phyloP scores from a whole-genome alignment of 1,284 basidiomycete species.

The Austroboletus rostrupii region DNA sequence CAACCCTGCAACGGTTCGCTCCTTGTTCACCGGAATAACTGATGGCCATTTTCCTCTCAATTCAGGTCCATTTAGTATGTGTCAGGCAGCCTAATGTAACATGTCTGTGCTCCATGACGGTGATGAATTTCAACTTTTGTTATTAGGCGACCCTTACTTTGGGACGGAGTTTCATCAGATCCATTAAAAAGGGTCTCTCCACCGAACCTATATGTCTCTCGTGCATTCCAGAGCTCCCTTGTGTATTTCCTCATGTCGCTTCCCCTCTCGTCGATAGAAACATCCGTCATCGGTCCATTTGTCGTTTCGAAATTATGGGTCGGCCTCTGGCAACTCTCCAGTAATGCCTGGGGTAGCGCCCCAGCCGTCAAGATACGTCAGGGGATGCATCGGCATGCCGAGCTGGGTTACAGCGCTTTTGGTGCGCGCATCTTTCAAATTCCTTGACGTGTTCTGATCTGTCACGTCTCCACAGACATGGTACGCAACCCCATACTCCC shows the following conservation, averaged over 20 bases:
- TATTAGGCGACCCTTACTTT: slow-evolving; percentile 9
- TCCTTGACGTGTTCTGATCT: slow-evolving; percentile 1
- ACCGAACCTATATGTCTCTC: slow-evolving; percentile 2
- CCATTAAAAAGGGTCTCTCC: slow-evolving; percentile 19
- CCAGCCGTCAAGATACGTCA: slow-evolving; percentile 60
- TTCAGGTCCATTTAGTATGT: slow-evolving; percentile 5
- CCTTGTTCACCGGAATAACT: slow-evolving; percentile 14
- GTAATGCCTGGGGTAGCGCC: slow-evolving; percentile 77
- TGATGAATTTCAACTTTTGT: background rate
- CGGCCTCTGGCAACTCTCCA: slow-evolving; percentile 80
- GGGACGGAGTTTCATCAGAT: slow-evolving; percentile 32
- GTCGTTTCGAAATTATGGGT: slow-evolving; percentile 65
- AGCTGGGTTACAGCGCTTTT: slow-evolving; percentile 69
- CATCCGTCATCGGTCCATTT: slow-evolving; percentile 58
- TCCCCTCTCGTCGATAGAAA: slow-evolving; percentile 35
- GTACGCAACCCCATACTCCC: slow-evolving; percentile 32
- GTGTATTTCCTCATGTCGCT: slow-evolving; percentile 19
- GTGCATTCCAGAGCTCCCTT: slow-evolving; percentile 5
- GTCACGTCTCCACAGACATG: slow-evolving; percentile 43
- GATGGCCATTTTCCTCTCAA: background rate
- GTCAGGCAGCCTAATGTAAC: slow-evolving; percentile 9
- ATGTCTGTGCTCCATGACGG: slow-evolving; percentile 4
- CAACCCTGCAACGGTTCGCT: slow-evolving; percentile 13
- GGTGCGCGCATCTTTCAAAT: slow-evolving; percentile 39
- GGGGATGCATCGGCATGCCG: slow-evolving; percentile 62